phyloP scores from a whole-genome alignment of 78 protist genomes.

The Emiliania huxleyi region DNA sequence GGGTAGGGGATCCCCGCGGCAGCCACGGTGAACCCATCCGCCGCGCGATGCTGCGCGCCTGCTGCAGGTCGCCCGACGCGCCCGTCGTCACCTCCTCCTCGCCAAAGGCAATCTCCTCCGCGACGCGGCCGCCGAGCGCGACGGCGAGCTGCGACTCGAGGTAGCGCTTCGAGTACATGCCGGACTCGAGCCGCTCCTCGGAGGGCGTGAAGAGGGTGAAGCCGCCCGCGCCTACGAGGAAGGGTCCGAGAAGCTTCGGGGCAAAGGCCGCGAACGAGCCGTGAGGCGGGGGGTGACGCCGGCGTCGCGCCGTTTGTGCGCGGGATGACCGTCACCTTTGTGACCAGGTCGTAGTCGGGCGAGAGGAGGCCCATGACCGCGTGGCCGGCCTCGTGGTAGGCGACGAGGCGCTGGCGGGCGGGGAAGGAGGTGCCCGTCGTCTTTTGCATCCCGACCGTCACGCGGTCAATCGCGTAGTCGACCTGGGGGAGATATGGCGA shows the following conservation, averaged over 20 bases:
- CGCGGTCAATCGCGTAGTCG: conserved; percentile 61
- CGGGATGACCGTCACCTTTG: conserved; percentile 66
- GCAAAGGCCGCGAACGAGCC: too few species aligned
- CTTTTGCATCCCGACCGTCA: conserved; percentile 54
- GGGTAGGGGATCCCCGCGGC: not conserved
- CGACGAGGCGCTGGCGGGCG: conserved; percentile 82
- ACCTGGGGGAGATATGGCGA: too few species aligned
- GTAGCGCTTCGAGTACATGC: conserved; percentile 56
- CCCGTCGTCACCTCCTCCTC: conserved; percentile 41
- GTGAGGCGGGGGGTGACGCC: too few species aligned
- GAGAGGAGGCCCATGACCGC: conserved; percentile 91
- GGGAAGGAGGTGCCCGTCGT: conserved; percentile 61
- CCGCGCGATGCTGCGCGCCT: conserved; percentile 81
- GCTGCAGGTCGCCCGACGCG: conserved; percentile 87
- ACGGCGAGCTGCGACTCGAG: conserved; percentile 76
- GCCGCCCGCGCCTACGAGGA: conserved; percentile 93
- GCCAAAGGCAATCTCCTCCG: conserved; percentile 77
- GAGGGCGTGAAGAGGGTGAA: conserved; percentile 91
- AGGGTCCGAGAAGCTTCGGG: too few species aligned
- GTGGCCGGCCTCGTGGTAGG: conserved; percentile 99
- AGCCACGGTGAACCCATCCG: conserved; percentile 50
- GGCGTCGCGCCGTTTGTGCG: conserved; percentile 35
- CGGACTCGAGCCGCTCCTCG: conserved; percentile 78
- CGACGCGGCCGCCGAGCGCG: conserved; percentile 90
- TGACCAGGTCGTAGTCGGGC: conserved; percentile 84